Conservation (phyloP, 148 eudicot genomes). For the Chenopodium album region DNA sequence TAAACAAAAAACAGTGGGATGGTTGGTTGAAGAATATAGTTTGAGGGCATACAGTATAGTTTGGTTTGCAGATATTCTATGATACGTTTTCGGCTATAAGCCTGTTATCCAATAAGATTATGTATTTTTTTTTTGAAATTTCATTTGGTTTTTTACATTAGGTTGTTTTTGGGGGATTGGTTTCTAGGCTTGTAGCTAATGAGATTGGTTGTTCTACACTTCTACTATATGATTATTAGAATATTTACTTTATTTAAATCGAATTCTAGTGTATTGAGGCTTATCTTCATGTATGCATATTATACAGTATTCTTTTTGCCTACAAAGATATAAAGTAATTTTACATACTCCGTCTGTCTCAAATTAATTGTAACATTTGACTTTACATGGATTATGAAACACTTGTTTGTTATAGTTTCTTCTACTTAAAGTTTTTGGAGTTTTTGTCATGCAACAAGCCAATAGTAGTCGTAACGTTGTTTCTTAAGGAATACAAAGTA, state of each 20-base stretch:
- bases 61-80: conserved; percentile 19
- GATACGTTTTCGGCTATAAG: conserved; percentile 27
- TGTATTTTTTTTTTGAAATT: conserved; percentile 19
- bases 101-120: conserved; percentile 25
- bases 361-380: no score
- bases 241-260: neutral
- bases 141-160: conserved; percentile 1
- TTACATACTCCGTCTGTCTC: no score
- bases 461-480: no score
- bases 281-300: neutral
- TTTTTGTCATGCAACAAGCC: neutral
- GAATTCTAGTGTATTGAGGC: neutral
- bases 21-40: conserved; percentile 20
- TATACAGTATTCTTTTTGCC: neutral
- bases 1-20: conserved; percentile 15
- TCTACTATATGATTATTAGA: neutral
- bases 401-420: no score
- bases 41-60: conserved; percentile 30
- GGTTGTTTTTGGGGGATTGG: conserved; percentile 15
- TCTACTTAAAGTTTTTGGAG: neutral
- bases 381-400: no score
- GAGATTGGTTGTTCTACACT: conserved; percentile 28
- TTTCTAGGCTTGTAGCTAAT: conserved; percentile 16
- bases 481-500: no score
- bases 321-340: no score